phyloP scores from a whole-genome alignment of 768 basidiomycete genomes.

The Collybia nuda region DNA sequence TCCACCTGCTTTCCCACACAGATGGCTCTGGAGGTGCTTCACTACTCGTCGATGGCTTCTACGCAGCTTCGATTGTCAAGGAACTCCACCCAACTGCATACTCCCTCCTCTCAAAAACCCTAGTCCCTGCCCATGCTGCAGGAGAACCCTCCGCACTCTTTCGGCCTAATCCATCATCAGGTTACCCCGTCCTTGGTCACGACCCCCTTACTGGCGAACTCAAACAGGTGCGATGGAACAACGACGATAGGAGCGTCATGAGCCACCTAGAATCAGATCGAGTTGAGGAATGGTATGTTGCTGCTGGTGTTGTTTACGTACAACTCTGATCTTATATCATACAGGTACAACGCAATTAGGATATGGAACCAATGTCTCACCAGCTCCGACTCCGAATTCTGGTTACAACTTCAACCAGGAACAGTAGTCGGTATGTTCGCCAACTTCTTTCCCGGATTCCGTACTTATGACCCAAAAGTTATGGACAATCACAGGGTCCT shows the following conservation, averaged over 20 bases:
- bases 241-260: conserved; percentile 88
- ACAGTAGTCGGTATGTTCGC: conserved; percentile 72
- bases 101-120: conserved; percentile 61
- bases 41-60: conserved; percentile 95
- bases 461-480: conserved; percentile 38
- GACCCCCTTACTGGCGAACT: conserved; percentile 61
- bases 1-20: conserved; percentile 87
- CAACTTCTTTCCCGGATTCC: not conserved
- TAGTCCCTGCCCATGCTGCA: conserved; percentile 84
- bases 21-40: conserved; percentile 84
- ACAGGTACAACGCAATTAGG: conserved; percentile 78
- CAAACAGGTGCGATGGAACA: conserved; percentile 88
- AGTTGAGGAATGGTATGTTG: conserved; percentile 72
- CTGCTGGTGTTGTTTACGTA: not conserved
- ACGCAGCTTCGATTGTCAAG: conserved; percentile 79
- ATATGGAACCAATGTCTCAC: conserved; percentile 76
- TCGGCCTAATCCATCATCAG: conserved; percentile 51
- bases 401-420: conserved; percentile 87
- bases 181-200: conserved; percentile 74
- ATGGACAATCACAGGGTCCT: conserved; percentile 93
- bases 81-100: conserved; percentile 73
- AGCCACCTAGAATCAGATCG: conserved; percentile 51
- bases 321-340: not conserved
- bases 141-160: conserved; percentile 67
- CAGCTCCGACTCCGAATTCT: conserved; percentile 84